Base-by-base conservation (phyloP, 495 filamentous ascomycete species). In the Eremomyces bilateralis region DNA sequence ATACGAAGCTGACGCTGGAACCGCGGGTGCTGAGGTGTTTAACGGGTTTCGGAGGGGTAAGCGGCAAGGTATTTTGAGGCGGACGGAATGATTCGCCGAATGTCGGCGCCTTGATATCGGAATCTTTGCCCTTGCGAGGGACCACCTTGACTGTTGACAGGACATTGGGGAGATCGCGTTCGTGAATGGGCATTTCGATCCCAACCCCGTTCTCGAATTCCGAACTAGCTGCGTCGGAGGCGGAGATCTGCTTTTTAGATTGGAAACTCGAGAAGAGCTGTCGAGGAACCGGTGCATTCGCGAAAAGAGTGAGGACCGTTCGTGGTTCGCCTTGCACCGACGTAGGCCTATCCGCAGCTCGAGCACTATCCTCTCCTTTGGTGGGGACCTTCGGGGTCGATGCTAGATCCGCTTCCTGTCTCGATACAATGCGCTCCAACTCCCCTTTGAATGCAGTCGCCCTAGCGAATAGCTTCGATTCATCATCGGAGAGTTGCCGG, bases 211-310 rank as follows among this genome's bases (percentile, higher is more conserved):
- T 42, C n/a, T 63, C 59, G 11, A 57, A 46, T 15, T 51, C 55
- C 16, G 46, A 46, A 29, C 16, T 17, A n/a, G 15, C 54, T 35
- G 10, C 46, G 44, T 27, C 57, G 47, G 30, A 52, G 53, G 34
- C 51, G 42, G 21, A 20, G 20, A 48, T 35, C 19, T 38, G 42
- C 1, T 35, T 13, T 2, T 65, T 57, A 40, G 66, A 65, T 42
- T 76, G 74, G 18, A 83, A 54, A 52, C 82, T 90, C 11, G 82
- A 82, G 52, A 82, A 92, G 12, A 92, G 60, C 35, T 85, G 80
- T 43, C 71, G 76, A 11, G 73, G 61, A 21, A 67, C 70, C 20
- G 69, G 64, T n/a, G 72, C 71, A 32, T 72, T 71, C 21, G 71
- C 73, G 35, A 69, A 74, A 1, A 88, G 57, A 0, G 76, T 81